These are phyloP conservation scores for Galeopsis tetrahit DNA, from an alignment of 257 asterid genomes.

Conservation along the genomic window DNA sequence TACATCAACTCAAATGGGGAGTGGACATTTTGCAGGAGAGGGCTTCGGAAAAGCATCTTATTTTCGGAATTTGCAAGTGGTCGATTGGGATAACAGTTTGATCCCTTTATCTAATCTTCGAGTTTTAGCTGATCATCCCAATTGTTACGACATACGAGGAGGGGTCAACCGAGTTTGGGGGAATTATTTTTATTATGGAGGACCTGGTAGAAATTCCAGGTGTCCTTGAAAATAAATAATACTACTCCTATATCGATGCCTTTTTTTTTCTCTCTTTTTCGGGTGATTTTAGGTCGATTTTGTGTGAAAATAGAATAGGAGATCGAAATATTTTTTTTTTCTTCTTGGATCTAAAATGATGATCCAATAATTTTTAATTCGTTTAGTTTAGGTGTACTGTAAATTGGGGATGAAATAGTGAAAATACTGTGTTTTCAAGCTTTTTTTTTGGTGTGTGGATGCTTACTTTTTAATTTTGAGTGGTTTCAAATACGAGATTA, in stretches of 20 bases:
- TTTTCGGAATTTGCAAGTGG: constrained; percentile 55
- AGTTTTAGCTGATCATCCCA: constrained; percentile 57
- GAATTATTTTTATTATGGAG: constrained; percentile 64
- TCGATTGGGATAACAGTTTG: constrained; percentile 60
- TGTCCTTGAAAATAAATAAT: constrained; percentile 43
- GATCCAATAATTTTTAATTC: constrained; percentile 48
- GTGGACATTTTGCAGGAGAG: constrained; percentile 65
- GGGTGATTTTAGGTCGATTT: constrained; percentile 34
- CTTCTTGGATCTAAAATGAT: constrained; percentile 38
- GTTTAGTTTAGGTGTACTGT: constrained; percentile 42
- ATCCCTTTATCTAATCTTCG: constrained; percentile 52
- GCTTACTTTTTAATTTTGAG: too few species aligned
- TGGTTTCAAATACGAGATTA: too few species aligned
- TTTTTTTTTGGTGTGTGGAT: neutral
- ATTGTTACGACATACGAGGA: constrained; percentile 54
- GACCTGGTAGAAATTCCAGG: constrained; percentile 62
- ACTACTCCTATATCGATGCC: neutral
- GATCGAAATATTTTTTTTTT: constrained; percentile 41
- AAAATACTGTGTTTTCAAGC: constrained; percentile 34
- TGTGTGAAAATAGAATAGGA: constrained; percentile 24
- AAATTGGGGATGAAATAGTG: constrained; percentile 58
- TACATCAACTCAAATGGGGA: constrained; percentile 66
- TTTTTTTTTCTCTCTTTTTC: neutral
- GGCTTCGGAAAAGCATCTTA: constrained; percentile 67
- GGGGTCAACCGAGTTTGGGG: constrained; percentile 66